Evolutionary conservation across 768 basidiomycete species (phyloP), one percentile per base, ranked within the genome.

Genomic region (Tulasnella sp.): DNA sequence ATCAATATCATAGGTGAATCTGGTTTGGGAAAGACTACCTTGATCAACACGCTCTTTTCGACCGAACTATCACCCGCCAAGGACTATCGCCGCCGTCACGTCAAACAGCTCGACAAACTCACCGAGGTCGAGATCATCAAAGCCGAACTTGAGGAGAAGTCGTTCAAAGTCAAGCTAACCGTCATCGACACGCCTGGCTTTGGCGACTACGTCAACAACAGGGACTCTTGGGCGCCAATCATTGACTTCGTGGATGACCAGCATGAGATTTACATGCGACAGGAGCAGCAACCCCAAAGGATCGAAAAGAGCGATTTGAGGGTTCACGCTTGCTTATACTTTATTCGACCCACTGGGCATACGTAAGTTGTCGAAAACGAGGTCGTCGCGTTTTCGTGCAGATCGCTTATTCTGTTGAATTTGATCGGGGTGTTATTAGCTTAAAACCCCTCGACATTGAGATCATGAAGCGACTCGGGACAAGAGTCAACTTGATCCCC

Each of bases 171-270:
- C 78, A 98, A 97, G 79, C 83, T 99, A 64, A 94, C 88, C 17
- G 96, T 98, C 70, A 95, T 99, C 65, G 96, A 99, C 73, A 97
- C 95, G 10, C 96, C 96, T 56, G 96, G 96, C 27, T 99, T 98
- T 64, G 96, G 96, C 38, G 96, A 99, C 86, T 98, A 97, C 69
- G 95, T 99, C 76, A 99, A 99, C 88, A 99, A 99, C 81, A 83
- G 91, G 59, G 96, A 98, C 73, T 94, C 91, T 19, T 99, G 96
- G 96, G 80, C 82, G 27, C 96, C 96, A 56, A 98, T 99, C 66
- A 85, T 99, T 70, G 95, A 99, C 73, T 98, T 98, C 73, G 93
- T 96, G 65, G 89, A 92, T 70, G 90, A 92, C 77, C 89, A 92
- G 74, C 90, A 92, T 70, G 90, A 95, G 70, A 86, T 86, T 11